A percentile compares a stretch with the other conserved stretches of the same genome.
Evolutionary conservation across 768 basidiomycete species (phyloP).

Genomic region (Kockovaella imperatae): DNA sequence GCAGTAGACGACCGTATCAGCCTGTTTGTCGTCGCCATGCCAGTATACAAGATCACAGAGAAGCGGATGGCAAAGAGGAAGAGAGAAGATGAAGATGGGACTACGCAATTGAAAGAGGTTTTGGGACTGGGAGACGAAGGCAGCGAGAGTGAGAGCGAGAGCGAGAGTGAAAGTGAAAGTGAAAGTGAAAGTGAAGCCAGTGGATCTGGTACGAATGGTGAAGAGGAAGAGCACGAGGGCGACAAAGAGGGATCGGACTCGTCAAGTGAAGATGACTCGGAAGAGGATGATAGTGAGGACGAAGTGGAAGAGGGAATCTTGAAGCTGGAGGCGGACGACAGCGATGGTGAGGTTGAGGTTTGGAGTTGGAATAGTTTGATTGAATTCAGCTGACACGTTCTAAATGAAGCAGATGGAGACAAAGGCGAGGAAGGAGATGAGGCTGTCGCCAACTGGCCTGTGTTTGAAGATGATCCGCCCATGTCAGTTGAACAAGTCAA

Average conservation of each 20-base stretch:
- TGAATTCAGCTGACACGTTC: too few relatives aligned
- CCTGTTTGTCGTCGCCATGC: constrained; percentile 21
- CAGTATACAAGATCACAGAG: constrained; percentile 31
- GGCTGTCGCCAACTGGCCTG: too few relatives aligned
- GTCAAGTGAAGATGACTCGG: constrained; percentile 1
- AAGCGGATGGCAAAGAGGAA: constrained; percentile 24
- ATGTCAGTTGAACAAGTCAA: constrained; percentile 20
- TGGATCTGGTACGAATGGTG: constrained; percentile 7
- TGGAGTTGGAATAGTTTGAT: too few relatives aligned
- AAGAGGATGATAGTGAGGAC: constrained; percentile 2
- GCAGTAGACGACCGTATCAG: too few relatives aligned
- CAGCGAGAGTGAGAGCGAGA: constrained; percentile 10
- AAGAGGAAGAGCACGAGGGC: constrained; percentile 9
- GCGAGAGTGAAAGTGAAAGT: constrained; percentile 7
- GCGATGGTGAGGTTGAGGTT: constrained; percentile 7
- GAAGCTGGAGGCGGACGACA: constrained; percentile 1
- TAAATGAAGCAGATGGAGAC: too few relatives aligned
- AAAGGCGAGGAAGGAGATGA: too few relatives aligned
- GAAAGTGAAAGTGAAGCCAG: constrained; percentile 7
- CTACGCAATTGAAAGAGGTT: constrained; percentile 16
- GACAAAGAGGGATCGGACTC: constrained; percentile 4
- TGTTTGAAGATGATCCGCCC: too few relatives aligned
- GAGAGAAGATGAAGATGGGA: constrained; percentile 26
- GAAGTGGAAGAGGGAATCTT: constrained; percentile 7
- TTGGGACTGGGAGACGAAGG: constrained; percentile 16